Evolutionary conservation across 73 alveolate species (phyloP).

Genomic region (Paramecium sexaurelia): DNA sequence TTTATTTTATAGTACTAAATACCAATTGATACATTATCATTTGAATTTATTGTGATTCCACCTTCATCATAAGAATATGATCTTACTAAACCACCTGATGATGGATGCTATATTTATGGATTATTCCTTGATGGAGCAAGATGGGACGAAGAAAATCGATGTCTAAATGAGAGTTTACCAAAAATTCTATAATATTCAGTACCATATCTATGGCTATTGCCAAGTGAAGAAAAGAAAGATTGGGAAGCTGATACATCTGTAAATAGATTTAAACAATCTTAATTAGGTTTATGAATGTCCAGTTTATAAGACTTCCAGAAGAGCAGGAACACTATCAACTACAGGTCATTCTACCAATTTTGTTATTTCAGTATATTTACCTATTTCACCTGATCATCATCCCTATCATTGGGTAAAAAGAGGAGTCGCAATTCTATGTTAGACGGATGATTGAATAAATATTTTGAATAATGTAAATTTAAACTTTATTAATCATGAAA

Average conservation of each 20-base stretch:
- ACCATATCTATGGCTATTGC: constrained; percentile 95
- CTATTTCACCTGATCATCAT: constrained; percentile 90
- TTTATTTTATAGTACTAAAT: constrained; percentile 89
- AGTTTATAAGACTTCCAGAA: constrained; percentile 97
- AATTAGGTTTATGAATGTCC: constrained; percentile 82
- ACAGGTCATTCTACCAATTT: constrained; percentile 99
- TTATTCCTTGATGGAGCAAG: constrained; percentile 99
- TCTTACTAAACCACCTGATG: constrained; percentile 89
- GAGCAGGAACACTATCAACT: constrained; percentile 99
- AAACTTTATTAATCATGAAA: too few relatives aligned
- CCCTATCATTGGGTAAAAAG: constrained; percentile 99
- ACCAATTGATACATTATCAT: constrained; percentile 92
- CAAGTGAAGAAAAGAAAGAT: constrained; percentile 84
- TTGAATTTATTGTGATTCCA: constrained; percentile 91
- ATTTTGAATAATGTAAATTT: not conserved
- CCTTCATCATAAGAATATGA: constrained; percentile 90
- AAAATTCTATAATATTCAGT: constrained; percentile 88
- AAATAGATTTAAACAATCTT: constrained; percentile 52
- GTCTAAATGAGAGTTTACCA: constrained; percentile 96
- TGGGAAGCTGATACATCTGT: constrained; percentile 75
- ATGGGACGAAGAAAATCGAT: constrained; percentile 94
- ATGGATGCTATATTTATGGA: constrained; percentile 99
- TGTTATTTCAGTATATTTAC: constrained; percentile 94
- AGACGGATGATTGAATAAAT: constrained; percentile 85
- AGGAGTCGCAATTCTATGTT: constrained; percentile 99